Conservation (phyloP, 768 basidiomycete species). For the Xanthoconium purpureum region DNA sequence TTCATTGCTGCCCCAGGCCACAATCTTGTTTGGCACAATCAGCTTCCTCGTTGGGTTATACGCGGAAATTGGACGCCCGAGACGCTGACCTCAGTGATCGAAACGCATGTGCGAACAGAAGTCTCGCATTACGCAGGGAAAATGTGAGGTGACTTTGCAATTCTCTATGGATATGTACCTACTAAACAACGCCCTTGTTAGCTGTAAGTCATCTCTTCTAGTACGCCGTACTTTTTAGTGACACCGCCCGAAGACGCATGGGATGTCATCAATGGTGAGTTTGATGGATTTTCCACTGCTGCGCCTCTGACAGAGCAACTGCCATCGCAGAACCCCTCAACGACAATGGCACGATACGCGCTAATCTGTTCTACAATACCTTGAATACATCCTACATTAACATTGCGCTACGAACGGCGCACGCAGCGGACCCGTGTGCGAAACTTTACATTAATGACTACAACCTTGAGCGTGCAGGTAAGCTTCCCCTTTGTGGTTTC, state of each 20-base stretch:
- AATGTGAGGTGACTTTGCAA: slow-evolving; percentile 1
- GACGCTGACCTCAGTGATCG: slow-evolving; percentile 13
- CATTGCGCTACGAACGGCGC: slow-evolving; percentile 42
- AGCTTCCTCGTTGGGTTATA: slow-evolving; percentile 17
- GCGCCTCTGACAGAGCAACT: neutral
- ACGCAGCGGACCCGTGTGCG: slow-evolving; percentile 29
- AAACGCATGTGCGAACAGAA: slow-evolving; percentile 18
- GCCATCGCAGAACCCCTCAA: slow-evolving; percentile 31
- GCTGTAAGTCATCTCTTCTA: slow-evolving; percentile 8
- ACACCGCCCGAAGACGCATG: slow-evolving; percentile 12
- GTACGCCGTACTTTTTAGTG: neutral
- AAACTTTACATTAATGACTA: slow-evolving; percentile 35
- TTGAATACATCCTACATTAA: slow-evolving; percentile 48
- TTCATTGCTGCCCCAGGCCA: slow-evolving; percentile 9
- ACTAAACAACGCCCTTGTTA: neutral
- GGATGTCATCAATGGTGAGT: slow-evolving; percentile 22
- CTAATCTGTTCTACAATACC: slow-evolving; percentile 51
- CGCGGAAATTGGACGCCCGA: slow-evolving; percentile 12
- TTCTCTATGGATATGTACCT: neutral
- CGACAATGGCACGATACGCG: slow-evolving; percentile 56
- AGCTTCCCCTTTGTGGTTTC: slow-evolving; percentile 6
- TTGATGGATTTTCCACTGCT: neutral
- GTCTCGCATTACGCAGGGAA: slow-evolving; percentile 15
- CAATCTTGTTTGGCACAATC: slow-evolving; percentile 18
- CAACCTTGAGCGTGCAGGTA: slow-evolving; percentile 24